These are phyloP conservation scores for Scenedesmus sp. DNA, from an alignment of 163 green algal genomes.

Conservation along the genomic window DNA sequence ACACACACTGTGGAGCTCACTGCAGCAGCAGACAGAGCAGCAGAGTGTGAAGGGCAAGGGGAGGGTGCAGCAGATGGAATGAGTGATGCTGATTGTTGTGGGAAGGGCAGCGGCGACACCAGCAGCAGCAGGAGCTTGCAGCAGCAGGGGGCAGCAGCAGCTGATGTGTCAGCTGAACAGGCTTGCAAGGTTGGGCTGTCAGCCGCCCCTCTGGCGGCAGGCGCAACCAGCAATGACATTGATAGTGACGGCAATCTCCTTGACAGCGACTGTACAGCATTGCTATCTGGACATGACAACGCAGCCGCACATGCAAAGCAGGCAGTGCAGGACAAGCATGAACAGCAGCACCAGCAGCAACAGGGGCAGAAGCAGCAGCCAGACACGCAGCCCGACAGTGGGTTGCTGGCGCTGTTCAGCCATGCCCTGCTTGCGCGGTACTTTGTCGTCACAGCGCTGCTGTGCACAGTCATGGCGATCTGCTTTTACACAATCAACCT, in stretches of 20 bases:
- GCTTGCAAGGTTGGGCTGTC: not conserved
- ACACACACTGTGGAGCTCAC: too few species aligned
- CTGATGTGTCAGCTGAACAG: not conserved
- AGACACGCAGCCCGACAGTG: not conserved
- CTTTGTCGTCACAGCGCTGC: not conserved
- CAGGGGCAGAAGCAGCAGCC: not conserved
- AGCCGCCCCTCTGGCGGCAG: not conserved
- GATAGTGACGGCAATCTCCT: not conserved
- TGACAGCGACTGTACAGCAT: not conserved
- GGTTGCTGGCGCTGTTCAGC: not conserved
- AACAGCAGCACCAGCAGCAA: not conserved
- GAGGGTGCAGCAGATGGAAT: not conserved
- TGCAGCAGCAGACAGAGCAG: not conserved
- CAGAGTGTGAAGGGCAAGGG: not conserved
- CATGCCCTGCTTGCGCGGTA: constrained; percentile 19
- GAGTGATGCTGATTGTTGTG: not conserved
- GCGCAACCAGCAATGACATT: not conserved
- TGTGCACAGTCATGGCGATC: constrained; percentile 6
- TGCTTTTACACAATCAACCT: constrained; percentile 20
- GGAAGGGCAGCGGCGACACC: not conserved
- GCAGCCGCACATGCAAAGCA: not conserved
- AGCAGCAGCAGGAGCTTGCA: not conserved
- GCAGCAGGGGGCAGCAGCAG: not conserved
- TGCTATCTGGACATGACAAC: not conserved
- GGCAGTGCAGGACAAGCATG: not conserved